Percentiles rank a stretch among this genome's conserved stretches.
These are phyloP conservation scores for Cadophora gregata DNA, from an alignment of 2,329 filamentous ascomycete genomes.

Conservation along the genomic window DNA sequence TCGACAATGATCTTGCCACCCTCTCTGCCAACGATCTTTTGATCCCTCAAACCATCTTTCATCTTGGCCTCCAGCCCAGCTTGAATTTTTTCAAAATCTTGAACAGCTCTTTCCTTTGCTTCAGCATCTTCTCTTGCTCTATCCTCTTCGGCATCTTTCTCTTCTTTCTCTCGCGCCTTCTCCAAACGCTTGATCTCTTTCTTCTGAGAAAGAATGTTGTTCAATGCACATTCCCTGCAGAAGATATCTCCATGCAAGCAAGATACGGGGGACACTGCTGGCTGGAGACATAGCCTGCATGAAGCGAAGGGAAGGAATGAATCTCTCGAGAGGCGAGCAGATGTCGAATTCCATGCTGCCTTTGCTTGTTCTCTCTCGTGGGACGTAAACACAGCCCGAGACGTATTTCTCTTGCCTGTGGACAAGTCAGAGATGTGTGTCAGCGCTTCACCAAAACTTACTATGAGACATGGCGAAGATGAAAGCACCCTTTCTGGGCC, in stretches of 20 bases:
- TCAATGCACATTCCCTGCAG: slow-evolving; percentile 91
- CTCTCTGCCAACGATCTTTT: slow-evolving; percentile 49
- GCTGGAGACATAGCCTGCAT: slow-evolving; percentile 85
- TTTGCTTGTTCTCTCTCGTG: slow-evolving; percentile 87
- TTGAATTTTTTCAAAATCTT: slow-evolving; percentile 85
- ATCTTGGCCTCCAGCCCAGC: slow-evolving; percentile 62
- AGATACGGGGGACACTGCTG: slow-evolving; percentile 81
- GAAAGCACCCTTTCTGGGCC: no score
- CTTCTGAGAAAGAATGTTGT: slow-evolving; percentile 87
- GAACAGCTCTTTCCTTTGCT: slow-evolving; percentile 71
- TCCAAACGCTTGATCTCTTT: slow-evolving; percentile 88
- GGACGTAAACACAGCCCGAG: slow-evolving; percentile 89
- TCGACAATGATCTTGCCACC: slow-evolving; percentile 52
- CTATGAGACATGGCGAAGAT: slow-evolving; percentile 55
- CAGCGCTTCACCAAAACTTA: slow-evolving; percentile 42
- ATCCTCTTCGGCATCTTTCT: slow-evolving; percentile 66
- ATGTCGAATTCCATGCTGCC: slow-evolving; percentile 79
- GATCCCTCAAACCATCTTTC: slow-evolving; percentile 39
- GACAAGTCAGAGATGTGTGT: neutral
- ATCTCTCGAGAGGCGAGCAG: slow-evolving; percentile 85
- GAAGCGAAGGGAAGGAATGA: slow-evolving; percentile 91
- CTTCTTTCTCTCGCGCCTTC: slow-evolving; percentile 65
- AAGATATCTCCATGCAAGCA: slow-evolving; percentile 89
- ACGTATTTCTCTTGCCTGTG: slow-evolving; percentile 84
- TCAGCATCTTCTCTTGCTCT: slow-evolving; percentile 69